Percentiles rank a stretch among this genome's conserved stretches.
phyloP scores from a whole-genome alignment of 768 basidiomycete genomes.

The Pleurotus tuoliensis region DNA sequence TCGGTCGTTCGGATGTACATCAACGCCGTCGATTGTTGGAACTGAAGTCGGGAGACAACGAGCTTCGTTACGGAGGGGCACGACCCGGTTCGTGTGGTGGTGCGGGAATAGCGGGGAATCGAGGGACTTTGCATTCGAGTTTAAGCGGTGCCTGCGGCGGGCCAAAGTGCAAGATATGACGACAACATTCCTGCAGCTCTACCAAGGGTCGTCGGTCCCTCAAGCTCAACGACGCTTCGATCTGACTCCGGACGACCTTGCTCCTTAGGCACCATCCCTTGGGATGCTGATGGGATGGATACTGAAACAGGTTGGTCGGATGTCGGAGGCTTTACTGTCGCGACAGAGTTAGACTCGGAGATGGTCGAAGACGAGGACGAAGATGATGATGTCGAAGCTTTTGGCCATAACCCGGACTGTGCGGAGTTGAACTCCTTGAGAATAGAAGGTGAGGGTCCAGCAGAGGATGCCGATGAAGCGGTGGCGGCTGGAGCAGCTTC shows the following conservation, averaged over 20 bases:
- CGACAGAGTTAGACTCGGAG: neutral
- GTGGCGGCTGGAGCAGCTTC: neutral
- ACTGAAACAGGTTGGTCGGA: neutral
- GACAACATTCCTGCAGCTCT: conserved; percentile 7
- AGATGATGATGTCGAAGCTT: neutral
- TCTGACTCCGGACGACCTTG: neutral
- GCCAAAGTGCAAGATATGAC: conserved; percentile 4
- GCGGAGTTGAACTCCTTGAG: neutral
- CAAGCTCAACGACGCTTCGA: neutral
- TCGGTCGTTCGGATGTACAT: too few species aligned
- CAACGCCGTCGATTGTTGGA: too few species aligned
- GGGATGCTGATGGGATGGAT: neutral
- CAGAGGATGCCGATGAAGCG: neutral
- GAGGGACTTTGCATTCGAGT: neutral
- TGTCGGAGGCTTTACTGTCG: neutral
- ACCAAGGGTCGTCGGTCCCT: neutral
- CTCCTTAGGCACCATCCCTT: neutral
- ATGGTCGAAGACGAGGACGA: neutral
- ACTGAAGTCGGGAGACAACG: neutral
- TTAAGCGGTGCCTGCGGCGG: neutral
- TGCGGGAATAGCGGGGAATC: neutral
- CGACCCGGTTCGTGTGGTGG: neutral
- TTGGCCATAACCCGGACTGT: neutral
- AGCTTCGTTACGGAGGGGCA: neutral
- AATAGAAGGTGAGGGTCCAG: neutral